A percentile compares a stretch with the other conserved stretches of the same genome.
Evolutionary conservation across 768 basidiomycete species (phyloP).

Genomic region (Phaeotremella skinneri): DNA sequence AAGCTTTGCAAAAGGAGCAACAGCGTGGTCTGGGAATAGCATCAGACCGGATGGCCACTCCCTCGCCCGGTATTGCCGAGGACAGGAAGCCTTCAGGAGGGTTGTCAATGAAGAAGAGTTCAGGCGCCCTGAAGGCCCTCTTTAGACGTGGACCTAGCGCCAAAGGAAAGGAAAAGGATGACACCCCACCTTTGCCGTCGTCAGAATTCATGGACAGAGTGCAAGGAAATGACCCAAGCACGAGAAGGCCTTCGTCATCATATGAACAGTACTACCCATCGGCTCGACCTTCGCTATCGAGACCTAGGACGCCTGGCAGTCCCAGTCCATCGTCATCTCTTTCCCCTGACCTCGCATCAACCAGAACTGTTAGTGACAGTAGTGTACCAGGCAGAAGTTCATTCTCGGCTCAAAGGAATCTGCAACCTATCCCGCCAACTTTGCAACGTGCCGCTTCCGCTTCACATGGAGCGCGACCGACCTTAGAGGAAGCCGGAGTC

Average conservation of each 20-base stretch:
- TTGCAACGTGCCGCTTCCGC: slow-evolving; percentile 21
- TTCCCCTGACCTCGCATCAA: background rate
- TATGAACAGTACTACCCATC: slow-evolving; percentile 6
- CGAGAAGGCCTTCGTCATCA: slow-evolving; percentile 4
- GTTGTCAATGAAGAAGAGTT: slow-evolving; percentile 44
- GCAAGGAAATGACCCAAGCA: background rate
- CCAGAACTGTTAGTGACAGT: background rate
- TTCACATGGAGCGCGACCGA: background rate
- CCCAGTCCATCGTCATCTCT: slow-evolving; percentile 3
- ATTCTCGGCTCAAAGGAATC: slow-evolving; percentile 22
- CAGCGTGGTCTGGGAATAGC: slow-evolving; percentile 29
- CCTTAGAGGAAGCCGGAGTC: background rate
- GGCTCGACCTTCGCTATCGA: slow-evolving; percentile 22
- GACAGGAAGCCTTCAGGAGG: slow-evolving; percentile 33
- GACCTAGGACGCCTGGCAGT: slow-evolving; percentile 1
- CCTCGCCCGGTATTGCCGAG: slow-evolving; percentile 3
- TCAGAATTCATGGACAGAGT: slow-evolving; percentile 12
- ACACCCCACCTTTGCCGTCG: slow-evolving; percentile 20
- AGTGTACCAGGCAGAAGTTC: slow-evolving; percentile 12
- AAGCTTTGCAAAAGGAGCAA: slow-evolving; percentile 24
- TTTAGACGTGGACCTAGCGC: slow-evolving; percentile 39
- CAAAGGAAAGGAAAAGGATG: slow-evolving; percentile 43
- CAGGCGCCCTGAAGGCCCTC: slow-evolving; percentile 45
- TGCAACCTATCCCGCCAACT: slow-evolving; percentile 31
- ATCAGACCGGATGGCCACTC: slow-evolving; percentile 6